Percentiles rank a stretch among this genome's conserved stretches.
Conservation (phyloP, 176 grass and related monocot species). For the Metroxylon sagu region DNA sequence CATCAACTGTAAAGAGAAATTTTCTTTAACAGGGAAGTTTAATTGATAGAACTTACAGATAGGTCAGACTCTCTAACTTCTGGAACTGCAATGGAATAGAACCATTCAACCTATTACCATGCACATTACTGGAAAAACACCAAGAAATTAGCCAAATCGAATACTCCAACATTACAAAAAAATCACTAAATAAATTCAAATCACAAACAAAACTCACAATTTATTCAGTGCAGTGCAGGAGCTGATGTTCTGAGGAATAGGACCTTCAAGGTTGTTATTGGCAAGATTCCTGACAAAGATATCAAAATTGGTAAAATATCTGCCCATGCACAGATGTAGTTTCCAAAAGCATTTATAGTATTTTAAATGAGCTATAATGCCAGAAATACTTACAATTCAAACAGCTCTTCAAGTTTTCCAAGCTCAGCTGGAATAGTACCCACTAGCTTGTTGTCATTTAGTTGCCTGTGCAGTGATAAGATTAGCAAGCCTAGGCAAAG, state of each 20-base stretch:
- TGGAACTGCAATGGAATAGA: conserved; percentile 82
- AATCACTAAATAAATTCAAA: background rate
- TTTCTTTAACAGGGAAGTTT: background rate
- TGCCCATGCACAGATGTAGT: too few relatives aligned
- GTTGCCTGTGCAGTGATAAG: conserved; percentile 43
- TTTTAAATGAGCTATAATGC: too few relatives aligned
- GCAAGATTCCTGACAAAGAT: conserved; percentile 67
- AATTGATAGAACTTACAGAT: conserved; percentile 58
- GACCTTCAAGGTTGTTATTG: conserved; percentile 77
- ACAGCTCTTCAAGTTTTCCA: conserved; percentile 92
- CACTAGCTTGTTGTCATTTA: conserved; percentile 88
- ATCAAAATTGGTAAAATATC: conserved; percentile 5
- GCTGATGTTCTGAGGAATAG: conserved; percentile 87
- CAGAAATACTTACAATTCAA: conserved; percentile 65
- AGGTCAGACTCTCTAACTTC: conserved; percentile 76
- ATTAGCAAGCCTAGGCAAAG: background rate
- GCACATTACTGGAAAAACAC: conserved; percentile 63
- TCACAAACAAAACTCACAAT: conserved; percentile 53
- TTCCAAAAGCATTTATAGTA: too few relatives aligned
- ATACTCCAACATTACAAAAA: too few relatives aligned
- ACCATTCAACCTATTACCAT: conserved; percentile 76
- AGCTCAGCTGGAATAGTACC: conserved; percentile 90
- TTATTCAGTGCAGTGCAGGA: conserved; percentile 93
- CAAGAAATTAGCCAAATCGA: background rate
- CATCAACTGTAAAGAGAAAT: too few relatives aligned